A percentile compares a stretch with the other conserved stretches of the same genome.
These are phyloP conservation scores for Trichosporon sp. DNA, from an alignment of 1,284 basidiomycete genomes.

Conservation along the genomic window DNA sequence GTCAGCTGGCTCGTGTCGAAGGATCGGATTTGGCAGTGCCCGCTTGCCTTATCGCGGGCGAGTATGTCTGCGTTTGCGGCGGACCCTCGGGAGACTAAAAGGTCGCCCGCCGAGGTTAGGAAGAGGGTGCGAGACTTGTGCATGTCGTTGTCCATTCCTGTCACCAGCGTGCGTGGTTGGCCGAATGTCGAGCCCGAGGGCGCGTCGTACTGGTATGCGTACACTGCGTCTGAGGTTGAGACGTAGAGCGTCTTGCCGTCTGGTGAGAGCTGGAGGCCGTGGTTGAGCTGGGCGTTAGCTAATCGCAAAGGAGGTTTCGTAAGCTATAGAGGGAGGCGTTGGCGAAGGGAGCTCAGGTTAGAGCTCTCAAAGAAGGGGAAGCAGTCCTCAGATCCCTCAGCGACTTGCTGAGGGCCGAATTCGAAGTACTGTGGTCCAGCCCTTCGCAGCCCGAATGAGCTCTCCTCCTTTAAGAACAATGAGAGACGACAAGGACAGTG, in stretches of 20 bases:
- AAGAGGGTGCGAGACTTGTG: conserved; percentile 11
- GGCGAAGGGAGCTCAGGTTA: too few species aligned
- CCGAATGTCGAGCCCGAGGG: not conserved
- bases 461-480: too few species aligned
- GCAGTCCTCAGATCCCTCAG: too few species aligned
- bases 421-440: too few species aligned
- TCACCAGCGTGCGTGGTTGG: not conserved
- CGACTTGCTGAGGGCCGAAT: too few species aligned
- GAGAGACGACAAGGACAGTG: too few species aligned
- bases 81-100: conserved; percentile 14
- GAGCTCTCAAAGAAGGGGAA: too few species aligned
- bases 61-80: conserved; percentile 8
- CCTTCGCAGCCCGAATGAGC: too few species aligned
- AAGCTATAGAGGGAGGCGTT: too few species aligned
- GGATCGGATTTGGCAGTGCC: conserved; percentile 14
- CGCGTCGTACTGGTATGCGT: conserved; percentile 5
- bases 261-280: conserved; percentile 7
- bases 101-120: not conserved
- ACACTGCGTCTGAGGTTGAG: conserved; percentile 6
- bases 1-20: not conserved
- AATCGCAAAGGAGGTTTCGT: too few species aligned
- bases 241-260: conserved; percentile 9
- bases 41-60: not conserved
- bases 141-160: conserved; percentile 8
- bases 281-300: conserved; percentile 7